Evolutionary conservation across 2,329 filamentous ascomycete genomes (phyloP).

Genomic region (Neofusicoccum umdonicola): DNA sequence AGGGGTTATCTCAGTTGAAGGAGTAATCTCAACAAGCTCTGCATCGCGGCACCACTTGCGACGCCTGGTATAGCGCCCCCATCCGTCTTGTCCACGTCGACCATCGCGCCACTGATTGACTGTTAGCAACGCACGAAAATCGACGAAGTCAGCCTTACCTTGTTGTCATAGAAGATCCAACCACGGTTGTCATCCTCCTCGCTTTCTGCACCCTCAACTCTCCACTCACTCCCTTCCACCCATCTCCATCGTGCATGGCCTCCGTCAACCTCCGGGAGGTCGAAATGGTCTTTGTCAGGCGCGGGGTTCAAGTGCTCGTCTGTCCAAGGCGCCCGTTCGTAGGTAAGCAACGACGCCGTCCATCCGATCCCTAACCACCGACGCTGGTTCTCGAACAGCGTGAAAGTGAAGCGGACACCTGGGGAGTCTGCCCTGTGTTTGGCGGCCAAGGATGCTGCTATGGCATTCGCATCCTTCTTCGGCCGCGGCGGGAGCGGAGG

Average conservation of each 20-base stretch:
- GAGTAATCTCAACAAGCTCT: constrained; percentile 76
- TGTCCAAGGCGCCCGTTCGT: constrained; percentile 89
- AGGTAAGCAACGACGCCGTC: constrained; percentile 87
- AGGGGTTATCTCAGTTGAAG: constrained; percentile 45
- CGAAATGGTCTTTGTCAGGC: constrained; percentile 70
- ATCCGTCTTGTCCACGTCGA: constrained; percentile 79
- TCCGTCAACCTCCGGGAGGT: constrained; percentile 64
- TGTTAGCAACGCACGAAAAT: constrained; percentile 20
- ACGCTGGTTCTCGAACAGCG: constrained; percentile 93
- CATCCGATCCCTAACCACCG: constrained; percentile 94
- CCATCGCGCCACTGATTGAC: constrained; percentile 77
- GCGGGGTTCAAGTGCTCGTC: constrained; percentile 89
- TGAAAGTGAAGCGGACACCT: constrained; percentile 93
- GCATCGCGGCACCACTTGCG: constrained; percentile 97
- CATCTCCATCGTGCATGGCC: constrained; percentile 70
- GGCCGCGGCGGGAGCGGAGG: constrained; percentile 38
- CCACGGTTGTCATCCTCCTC: constrained; percentile 53
- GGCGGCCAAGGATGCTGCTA: constrained; percentile 45
- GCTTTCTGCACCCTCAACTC: constrained; percentile 69
- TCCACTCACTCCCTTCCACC: constrained; percentile 84
- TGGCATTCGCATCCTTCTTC: constrained; percentile 47
- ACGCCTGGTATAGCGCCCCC: constrained; percentile 89
- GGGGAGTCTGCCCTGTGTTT: constrained; percentile 53
- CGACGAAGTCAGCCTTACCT: constrained; percentile 55
- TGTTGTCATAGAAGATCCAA: constrained; percentile 98